These are phyloP conservation scores for Williopsis jadinii DNA, from an alignment of 1,139 yeast species.

Conservation along the genomic window DNA sequence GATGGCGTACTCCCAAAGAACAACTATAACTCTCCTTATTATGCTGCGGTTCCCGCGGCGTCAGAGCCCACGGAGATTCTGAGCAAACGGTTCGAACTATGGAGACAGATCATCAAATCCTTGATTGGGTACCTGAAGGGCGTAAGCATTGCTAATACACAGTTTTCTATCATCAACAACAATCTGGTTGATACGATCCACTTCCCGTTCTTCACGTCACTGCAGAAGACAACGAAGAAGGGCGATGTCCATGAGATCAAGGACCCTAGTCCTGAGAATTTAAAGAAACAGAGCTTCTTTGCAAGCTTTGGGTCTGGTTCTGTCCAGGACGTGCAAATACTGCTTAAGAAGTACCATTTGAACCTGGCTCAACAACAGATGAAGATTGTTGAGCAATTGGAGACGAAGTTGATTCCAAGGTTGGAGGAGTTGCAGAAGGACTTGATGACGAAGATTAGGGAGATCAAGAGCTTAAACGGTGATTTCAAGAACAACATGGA, in stretches of 20 bases:
- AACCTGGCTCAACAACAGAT: conserved; percentile 37
- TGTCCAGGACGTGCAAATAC: conserved; percentile 41
- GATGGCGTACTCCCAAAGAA: conserved; percentile 26
- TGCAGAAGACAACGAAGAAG: conserved; percentile 10
- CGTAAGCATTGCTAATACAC: conserved; percentile 58
- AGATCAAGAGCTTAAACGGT: conserved; percentile 48
- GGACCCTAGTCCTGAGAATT: conserved; percentile 30
- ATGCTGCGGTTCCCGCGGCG: conserved; percentile 26
- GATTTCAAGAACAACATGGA: conserved; percentile 40
- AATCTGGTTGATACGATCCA: conserved; percentile 57
- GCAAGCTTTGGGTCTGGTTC: conserved; percentile 45
- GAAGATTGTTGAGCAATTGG: conserved; percentile 50
- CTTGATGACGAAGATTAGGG: conserved; percentile 57
- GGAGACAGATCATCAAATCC: conserved; percentile 65
- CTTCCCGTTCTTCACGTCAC: conserved; percentile 41
- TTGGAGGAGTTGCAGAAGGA: conserved; percentile 66
- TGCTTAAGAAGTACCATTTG: conserved; percentile 39
- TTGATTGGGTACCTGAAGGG: conserved; percentile 56
- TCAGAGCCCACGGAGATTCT: conserved; percentile 30
- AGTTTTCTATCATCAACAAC: conserved; percentile 55
- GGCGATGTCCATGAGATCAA: conserved; percentile 22
- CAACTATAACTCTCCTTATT: conserved; percentile 29
- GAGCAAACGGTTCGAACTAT: conserved; percentile 51
- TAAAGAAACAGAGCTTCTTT: conserved; percentile 42
- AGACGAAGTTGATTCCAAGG: conserved; percentile 54